Percentiles rank a stretch among this genome's conserved stretches.
Evolutionary conservation across 495 filamentous ascomycete genomes (phyloP).

Genomic region (Penicillium maclennaniae): DNA sequence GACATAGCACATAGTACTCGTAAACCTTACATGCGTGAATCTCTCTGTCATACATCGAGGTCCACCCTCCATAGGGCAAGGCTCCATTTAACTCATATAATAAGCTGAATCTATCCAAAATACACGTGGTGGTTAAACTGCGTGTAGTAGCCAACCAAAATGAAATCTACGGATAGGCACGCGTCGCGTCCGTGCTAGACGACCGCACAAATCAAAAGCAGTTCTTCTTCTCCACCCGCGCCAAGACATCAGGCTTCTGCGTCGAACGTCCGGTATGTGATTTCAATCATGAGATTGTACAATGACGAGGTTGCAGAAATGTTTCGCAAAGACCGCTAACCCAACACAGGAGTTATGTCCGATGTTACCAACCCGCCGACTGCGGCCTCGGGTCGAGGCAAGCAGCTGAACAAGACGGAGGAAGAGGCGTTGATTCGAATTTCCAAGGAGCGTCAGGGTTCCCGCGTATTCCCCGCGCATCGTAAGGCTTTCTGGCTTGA

Average conservation of each 20-base stretch:
- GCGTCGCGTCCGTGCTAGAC: too few species aligned
- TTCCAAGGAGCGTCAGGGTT: background rate
- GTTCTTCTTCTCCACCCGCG: background rate
- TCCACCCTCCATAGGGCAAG: too few species aligned
- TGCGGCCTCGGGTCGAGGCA: background rate
- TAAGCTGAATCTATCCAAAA: too few species aligned
- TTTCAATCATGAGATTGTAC: background rate
- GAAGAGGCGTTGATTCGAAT: background rate
- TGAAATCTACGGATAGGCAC: too few species aligned
- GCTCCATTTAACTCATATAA: too few species aligned
- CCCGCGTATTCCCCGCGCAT: background rate
- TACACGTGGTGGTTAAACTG: too few species aligned
- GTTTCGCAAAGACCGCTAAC: background rate
- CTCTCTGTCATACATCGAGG: too few species aligned
- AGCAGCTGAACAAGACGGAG: background rate
- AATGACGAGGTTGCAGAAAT: background rate
- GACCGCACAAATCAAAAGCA: background rate
- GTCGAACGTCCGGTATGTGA: background rate
- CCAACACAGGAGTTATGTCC: background rate
- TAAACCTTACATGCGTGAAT: too few species aligned
- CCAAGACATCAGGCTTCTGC: background rate
- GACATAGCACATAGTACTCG: too few species aligned
- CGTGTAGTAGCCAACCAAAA: too few species aligned
- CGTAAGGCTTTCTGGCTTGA: conserved; percentile 5
- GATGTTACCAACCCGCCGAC: background rate